phyloP scores from a whole-genome alignment of 1,139 yeast genomes.

The Pichia inconspicua region DNA sequence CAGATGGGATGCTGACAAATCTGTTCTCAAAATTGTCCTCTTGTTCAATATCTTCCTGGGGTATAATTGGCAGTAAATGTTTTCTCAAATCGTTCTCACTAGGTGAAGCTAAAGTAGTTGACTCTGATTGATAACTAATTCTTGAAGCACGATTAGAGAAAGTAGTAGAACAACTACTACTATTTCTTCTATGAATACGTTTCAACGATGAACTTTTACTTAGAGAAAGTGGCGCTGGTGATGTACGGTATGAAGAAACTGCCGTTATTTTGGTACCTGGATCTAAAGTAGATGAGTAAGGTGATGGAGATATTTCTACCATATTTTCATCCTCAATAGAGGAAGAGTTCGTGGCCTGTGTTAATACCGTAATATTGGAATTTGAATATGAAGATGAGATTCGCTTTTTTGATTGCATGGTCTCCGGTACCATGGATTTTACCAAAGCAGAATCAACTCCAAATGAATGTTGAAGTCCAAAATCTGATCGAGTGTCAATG shows the following conservation, averaged over 20 bases:
- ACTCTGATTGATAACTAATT: slow-evolving; percentile 5
- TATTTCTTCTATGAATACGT: background rate
- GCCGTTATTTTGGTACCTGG: slow-evolving; percentile 14
- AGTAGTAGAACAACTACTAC: slow-evolving; percentile 4
- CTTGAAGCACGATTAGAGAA: slow-evolving; percentile 3
- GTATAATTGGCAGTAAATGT: slow-evolving; percentile 7
- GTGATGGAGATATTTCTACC: background rate
- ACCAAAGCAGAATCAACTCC: background rate
- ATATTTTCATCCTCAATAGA: background rate
- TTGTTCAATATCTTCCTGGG: slow-evolving; percentile 4
- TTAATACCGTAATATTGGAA: background rate
- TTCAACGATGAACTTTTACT: background rate
- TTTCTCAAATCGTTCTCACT: background rate
- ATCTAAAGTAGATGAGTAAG: background rate
- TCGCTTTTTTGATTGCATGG: background rate
- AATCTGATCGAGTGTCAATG: background rate
- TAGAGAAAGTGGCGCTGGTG: slow-evolving; percentile 16
- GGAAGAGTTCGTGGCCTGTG: background rate
- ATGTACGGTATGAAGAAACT: slow-evolving; percentile 23
- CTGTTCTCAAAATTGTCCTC: background rate
- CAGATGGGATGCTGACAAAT: slow-evolving; percentile 7
- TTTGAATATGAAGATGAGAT: background rate
- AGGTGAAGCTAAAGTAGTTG: slow-evolving; percentile 5
- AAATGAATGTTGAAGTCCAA: background rate
- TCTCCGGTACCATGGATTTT: background rate